Conservation (phyloP, 1,284 basidiomycete species). For the Cystobasidium pallidum region DNA sequence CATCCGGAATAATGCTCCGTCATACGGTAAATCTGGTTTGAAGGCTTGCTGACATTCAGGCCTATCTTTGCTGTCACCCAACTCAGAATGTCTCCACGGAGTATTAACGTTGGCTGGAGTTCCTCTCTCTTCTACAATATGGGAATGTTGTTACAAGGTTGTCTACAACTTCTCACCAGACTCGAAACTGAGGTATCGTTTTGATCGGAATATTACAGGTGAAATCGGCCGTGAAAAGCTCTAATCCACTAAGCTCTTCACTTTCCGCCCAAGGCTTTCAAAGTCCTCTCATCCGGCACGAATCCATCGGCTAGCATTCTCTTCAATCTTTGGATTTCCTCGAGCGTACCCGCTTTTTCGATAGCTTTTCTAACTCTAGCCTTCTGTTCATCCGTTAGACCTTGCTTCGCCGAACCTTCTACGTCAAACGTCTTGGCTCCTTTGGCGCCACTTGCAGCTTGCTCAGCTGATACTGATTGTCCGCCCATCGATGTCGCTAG, state of each 20-base stretch:
- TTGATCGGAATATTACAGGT: too few species aligned
- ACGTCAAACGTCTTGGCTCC: slow-evolving; percentile 62
- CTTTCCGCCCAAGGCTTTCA: slow-evolving; percentile 20
- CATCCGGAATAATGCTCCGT: slow-evolving; percentile 5
- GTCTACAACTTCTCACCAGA: too few species aligned
- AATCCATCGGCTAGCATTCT: slow-evolving; percentile 79
- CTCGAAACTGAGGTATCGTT: too few species aligned
- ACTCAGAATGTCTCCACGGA: too few species aligned
- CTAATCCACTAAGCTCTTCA: too few species aligned
- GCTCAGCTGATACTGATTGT: slow-evolving; percentile 68
- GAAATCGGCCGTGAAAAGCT: too few species aligned
- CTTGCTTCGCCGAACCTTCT: slow-evolving; percentile 61
- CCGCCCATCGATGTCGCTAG: slow-evolving; percentile 73
- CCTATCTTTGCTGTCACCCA: too few species aligned
- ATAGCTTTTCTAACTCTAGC: slow-evolving; percentile 87
- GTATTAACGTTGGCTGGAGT: too few species aligned
- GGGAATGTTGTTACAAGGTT: too few species aligned
- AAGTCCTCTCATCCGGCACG: slow-evolving; percentile 25
- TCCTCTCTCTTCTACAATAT: too few species aligned
- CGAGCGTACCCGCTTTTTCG: slow-evolving; percentile 83
- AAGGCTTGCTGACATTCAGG: too few species aligned
- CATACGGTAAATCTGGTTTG: background rate
- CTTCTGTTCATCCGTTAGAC: slow-evolving; percentile 91
- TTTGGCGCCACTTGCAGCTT: slow-evolving; percentile 57
- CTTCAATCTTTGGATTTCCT: slow-evolving; percentile 85